phyloP scores from a whole-genome alignment of 1,284 basidiomycete genomes.

The Ceratobasidium sp. region DNA sequence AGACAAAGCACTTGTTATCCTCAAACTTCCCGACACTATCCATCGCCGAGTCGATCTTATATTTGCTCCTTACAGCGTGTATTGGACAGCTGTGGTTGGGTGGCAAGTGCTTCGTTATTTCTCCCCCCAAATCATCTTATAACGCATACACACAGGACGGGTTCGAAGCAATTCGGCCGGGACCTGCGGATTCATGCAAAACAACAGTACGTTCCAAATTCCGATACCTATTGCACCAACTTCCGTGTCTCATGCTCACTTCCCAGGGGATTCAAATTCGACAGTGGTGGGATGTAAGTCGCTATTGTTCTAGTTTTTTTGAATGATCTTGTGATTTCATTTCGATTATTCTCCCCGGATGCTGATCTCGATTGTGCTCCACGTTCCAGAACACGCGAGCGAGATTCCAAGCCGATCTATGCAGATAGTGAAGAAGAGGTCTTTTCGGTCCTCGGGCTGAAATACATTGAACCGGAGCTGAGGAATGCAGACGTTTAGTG shows the following conservation, averaged over 20 bases:
- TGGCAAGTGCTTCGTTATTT: constrained; percentile 58
- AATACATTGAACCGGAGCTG: constrained; percentile 71
- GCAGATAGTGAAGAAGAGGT: constrained; percentile 72
- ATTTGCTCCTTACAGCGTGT: constrained; percentile 68
- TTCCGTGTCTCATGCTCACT: constrained; percentile 27
- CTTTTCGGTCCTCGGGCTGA: constrained; percentile 68
- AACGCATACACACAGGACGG: constrained; percentile 61
- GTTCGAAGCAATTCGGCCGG: constrained; percentile 80
- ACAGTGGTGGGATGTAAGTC: constrained; percentile 75
- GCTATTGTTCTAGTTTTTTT: constrained; percentile 36
- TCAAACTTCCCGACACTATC: constrained; percentile 54
- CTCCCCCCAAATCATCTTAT: constrained; percentile 4
- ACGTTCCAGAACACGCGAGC: constrained; percentile 60
- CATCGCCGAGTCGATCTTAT: constrained; percentile 77
- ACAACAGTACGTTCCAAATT: constrained; percentile 51
- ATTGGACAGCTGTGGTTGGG: constrained; percentile 80
- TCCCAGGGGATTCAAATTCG: constrained; percentile 74
- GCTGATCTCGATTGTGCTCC: constrained; percentile 1
- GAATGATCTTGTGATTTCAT: constrained; percentile 16
- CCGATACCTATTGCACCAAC: neutral
- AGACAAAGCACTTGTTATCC: constrained; percentile 74
- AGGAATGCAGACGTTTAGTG: constrained; percentile 67
- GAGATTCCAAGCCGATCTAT: constrained; percentile 63
- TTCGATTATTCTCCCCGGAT: constrained; percentile 1
- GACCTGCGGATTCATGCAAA: constrained; percentile 77